Evolutionary conservation across 2,329 filamentous ascomycete genomes (phyloP).

Genomic region (Cercospora sp.): DNA sequence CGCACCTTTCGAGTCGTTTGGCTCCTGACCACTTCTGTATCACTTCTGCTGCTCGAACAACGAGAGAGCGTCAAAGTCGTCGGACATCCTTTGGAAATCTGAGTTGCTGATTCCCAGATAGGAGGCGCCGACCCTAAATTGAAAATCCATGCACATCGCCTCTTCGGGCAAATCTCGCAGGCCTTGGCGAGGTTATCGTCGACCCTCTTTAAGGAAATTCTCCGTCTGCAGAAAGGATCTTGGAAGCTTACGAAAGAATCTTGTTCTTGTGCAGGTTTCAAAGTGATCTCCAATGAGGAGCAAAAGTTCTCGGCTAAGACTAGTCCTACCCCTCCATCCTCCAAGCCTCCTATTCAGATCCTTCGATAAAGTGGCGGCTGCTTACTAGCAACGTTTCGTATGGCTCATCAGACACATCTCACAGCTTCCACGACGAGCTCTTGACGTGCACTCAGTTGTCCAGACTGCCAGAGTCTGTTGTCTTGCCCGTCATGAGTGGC

Average conservation of each 20-base stretch:
- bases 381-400: neutral
- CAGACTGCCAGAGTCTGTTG: neutral
- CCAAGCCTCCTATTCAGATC: neutral
- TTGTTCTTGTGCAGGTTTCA: conserved; percentile 1
- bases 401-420: neutral
- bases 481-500: neutral
- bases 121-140: neutral
- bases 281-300: neutral
- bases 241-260: neutral
- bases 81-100: neutral
- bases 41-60: neutral
- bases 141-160: neutral
- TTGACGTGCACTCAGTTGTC: too few species aligned
- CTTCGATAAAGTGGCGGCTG: conserved; percentile 1
- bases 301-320: neutral
- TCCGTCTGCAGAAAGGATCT: neutral
- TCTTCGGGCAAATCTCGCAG: conserved; percentile 10
- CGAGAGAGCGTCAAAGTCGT: neutral
- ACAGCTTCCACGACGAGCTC: neutral
- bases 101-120: neutral
- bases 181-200: neutral
- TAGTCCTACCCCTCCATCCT: conserved; percentile 2
- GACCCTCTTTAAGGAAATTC: neutral
- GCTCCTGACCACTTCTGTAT: neutral
- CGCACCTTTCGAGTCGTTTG: neutral